Conservation (phyloP, 2,329 filamentous ascomycete genomes). For the Fusarium dlaminii region DNA sequence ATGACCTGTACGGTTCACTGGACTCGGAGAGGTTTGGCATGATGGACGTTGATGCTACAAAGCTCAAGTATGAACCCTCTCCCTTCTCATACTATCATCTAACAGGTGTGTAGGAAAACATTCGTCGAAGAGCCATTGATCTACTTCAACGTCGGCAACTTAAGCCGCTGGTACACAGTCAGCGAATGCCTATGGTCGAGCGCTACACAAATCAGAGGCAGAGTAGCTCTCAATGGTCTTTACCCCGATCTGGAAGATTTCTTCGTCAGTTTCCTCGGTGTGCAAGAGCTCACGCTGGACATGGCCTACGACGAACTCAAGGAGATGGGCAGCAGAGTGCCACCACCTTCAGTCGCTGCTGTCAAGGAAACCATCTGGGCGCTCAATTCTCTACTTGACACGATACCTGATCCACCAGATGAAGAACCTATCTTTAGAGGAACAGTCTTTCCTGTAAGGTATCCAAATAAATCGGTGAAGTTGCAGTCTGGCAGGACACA, state of each 20-base stretch:
- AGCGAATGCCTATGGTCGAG: conserved; percentile 49
- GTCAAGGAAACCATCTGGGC: conserved; percentile 46
- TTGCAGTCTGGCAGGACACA: conserved; percentile 20
- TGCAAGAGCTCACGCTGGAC: conserved; percentile 41
- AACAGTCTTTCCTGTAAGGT: conserved; percentile 38
- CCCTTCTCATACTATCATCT: not conserved
- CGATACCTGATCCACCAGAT: not conserved
- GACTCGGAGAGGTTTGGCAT: not conserved
- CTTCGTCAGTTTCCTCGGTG: conserved; percentile 44
- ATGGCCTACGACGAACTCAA: conserved; percentile 48
- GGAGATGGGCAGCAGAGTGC: conserved; percentile 8
- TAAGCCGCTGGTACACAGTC: conserved; percentile 42
- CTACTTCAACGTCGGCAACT: conserved; percentile 3
- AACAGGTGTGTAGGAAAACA: not conserved
- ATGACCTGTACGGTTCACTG: conserved; percentile 10
- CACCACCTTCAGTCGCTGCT: conserved; percentile 22
- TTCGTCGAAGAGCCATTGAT: conserved; percentile 23
- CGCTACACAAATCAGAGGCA: conserved; percentile 42
- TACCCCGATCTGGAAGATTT: conserved; percentile 45
- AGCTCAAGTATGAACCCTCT: conserved; percentile 1
- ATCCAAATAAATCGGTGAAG: conserved; percentile 22
- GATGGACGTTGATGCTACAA: not conserved
- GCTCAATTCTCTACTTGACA: conserved; percentile 46
- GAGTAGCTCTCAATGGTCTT: conserved; percentile 38
- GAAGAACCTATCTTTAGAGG: conserved; percentile 12